Percentiles rank a stretch among this genome's conserved stretches.
Evolutionary conservation across 163 green algal genomes (phyloP).

Genomic region (Chloromonas sp.): DNA sequence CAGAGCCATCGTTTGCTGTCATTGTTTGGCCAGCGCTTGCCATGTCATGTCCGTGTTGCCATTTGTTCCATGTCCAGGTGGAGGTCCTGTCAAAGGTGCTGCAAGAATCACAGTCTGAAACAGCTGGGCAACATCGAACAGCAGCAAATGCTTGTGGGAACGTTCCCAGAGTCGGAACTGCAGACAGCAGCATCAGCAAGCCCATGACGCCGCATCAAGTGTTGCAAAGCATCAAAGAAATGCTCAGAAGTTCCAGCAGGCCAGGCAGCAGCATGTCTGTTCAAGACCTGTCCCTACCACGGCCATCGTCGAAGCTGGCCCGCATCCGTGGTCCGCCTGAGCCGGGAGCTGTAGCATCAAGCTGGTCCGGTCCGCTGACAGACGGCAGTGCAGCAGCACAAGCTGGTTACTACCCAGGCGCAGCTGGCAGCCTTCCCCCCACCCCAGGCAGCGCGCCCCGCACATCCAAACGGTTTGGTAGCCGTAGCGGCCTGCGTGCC

Average conservation of each 20-base stretch:
- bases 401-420: too few relatives aligned
- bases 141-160: too few relatives aligned
- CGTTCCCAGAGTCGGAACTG: too few relatives aligned
- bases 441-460: neutral
- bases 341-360: neutral
- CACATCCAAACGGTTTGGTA: neutral
- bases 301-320: neutral
- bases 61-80: neutral
- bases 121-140: neutral
- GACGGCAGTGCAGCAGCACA: neutral
- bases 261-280: constrained; percentile 8
- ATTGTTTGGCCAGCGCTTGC: too few relatives aligned
- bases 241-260: neutral
- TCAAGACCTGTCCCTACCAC: neutral
- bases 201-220: neutral
- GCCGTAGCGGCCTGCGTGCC: constrained; percentile 1
- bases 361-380: neutral
- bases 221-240: neutral
- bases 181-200: too few relatives aligned
- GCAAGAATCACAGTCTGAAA: neutral
- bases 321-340: too few relatives aligned
- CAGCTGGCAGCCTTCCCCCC: neutral
- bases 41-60: too few relatives aligned
- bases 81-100: neutral
- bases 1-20: too few relatives aligned